These are phyloP conservation scores for Eutrema salsugineum DNA, from an alignment of 441 rosid species.

Conservation along the genomic window DNA sequence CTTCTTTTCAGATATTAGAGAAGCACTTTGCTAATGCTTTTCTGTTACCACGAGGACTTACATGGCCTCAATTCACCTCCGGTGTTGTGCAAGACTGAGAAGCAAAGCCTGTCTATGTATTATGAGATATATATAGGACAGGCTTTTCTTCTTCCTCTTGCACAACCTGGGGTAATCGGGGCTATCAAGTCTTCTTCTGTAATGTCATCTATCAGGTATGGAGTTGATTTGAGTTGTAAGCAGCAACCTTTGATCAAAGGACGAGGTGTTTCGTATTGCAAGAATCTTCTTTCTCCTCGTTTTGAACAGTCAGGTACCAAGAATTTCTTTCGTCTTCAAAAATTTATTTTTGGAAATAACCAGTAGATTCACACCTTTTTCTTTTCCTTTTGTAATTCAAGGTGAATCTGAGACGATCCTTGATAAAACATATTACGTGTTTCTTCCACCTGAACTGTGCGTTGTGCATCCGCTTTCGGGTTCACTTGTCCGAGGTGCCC, in stretches of 20 bases:
- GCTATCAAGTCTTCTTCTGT: slow-evolving; percentile 42
- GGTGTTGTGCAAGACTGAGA: slow-evolving; percentile 53
- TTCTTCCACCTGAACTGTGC: slow-evolving; percentile 97
- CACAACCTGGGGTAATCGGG: slow-evolving; percentile 45
- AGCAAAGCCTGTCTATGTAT: slow-evolving; percentile 37
- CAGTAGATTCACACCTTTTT: not conserved
- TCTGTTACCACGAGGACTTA: slow-evolving; percentile 30
- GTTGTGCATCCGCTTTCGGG: slow-evolving; percentile 96
- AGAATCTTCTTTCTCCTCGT: slow-evolving; percentile 95
- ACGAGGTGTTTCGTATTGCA: slow-evolving; percentile 98
- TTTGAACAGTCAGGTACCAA: slow-evolving; percentile 87
- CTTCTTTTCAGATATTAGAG: not conserved
- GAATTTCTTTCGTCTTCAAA: not conserved
- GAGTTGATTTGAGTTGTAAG: slow-evolving; percentile 77
- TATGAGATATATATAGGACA: slow-evolving; percentile 34
- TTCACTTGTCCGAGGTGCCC: slow-evolving; percentile 96
- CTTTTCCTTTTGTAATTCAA: slow-evolving; percentile 26
- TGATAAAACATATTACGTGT: slow-evolving; percentile 92
- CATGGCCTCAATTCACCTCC: slow-evolving; percentile 43
- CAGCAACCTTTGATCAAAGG: slow-evolving; percentile 90
- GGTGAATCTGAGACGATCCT: slow-evolving; percentile 79
- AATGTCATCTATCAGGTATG: slow-evolving; percentile 60
- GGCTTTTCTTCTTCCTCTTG: slow-evolving; percentile 54
- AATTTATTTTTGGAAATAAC: slow-evolving; percentile 16
- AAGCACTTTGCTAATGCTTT: slow-evolving; percentile 14